Evolutionary conservation across 805 yeast genomes (phyloP), one percentile per base, ranked within the genome.

Genomic region (Ogataea nonfermentans): DNA sequence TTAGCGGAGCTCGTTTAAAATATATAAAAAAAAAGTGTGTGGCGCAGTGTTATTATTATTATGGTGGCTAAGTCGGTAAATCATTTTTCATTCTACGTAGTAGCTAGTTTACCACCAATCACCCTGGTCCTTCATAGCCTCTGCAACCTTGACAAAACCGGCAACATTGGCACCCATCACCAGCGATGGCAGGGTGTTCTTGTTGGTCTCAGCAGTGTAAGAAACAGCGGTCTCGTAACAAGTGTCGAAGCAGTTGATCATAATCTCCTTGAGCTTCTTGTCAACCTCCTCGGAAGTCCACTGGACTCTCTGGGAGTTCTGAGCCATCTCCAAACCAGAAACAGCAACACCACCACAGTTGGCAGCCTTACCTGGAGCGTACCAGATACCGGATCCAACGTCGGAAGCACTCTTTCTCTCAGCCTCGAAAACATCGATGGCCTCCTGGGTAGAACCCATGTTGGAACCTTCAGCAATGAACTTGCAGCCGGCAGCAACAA

Each of bases 281-380:
- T 91, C 98, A 57, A 91, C 98, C 73, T 87, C 88, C 75, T 89
- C 96, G 45, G 81, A 57, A 49, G 95, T 78, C 97, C 98, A 93
- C 53, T 71, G 68, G 53, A 81, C 79, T 76, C 97, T 85, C 66
- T 84, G 95, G 44, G 97, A 87, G 86, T 91, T 93, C 76, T 91
- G 99, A 52, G 98, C 97, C 99, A 91, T 93, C 78, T 91, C 99
- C 54, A 91, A 78, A 63, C 97, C 98, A 44, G 96, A 88, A 43
- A 90, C 97, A 44, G 96, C 95, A 57, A 91, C 99, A 81, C 99
- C 99, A 74, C 98, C 99, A 74, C 95, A 84, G 81, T 91, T 91
- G 61, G 97, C 91, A 56, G 97, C 97, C 80, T 91, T 91, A 72
- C 97, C 98, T 65, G 97, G 97, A 60, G 95, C 98, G 73, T 90